Evolutionary conservation across 345 rosid genomes (phyloP).

Genomic region (Brassica napus): Da-Ae NC_063448.1:6873501-6874000

Average conservation of each 20-base stretch:
- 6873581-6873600: slow-evolving; percentile 66
- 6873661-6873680: neutral
- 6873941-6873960: slow-evolving; percentile 64
- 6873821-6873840: neutral
- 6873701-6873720: slow-evolving; percentile 65
- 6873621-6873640: neutral
- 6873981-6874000: slow-evolving; percentile 53
- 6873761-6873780: slow-evolving; percentile 84
- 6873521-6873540: slow-evolving; percentile 39
- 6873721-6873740: slow-evolving; percentile 71
- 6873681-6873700: neutral
- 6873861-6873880: slow-evolving; percentile 2
- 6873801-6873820: slow-evolving; percentile 48
- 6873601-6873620: slow-evolving; percentile 44
- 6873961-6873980: slow-evolving; percentile 77
- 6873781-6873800: slow-evolving; percentile 83
- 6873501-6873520: slow-evolving; percentile 76
- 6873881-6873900: slow-evolving; percentile 53
- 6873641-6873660: neutral
- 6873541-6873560: slow-evolving; percentile 76
- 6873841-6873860: slow-evolving; percentile 12
- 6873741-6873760: slow-evolving; percentile 72
- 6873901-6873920: slow-evolving; percentile 57
- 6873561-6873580: slow-evolving; percentile 74
- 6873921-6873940: slow-evolving; percentile 60